phyloP scores from a whole-genome alignment of 2,329 filamentous ascomycete species.

The Mycosphaerella arachidis region DNA sequence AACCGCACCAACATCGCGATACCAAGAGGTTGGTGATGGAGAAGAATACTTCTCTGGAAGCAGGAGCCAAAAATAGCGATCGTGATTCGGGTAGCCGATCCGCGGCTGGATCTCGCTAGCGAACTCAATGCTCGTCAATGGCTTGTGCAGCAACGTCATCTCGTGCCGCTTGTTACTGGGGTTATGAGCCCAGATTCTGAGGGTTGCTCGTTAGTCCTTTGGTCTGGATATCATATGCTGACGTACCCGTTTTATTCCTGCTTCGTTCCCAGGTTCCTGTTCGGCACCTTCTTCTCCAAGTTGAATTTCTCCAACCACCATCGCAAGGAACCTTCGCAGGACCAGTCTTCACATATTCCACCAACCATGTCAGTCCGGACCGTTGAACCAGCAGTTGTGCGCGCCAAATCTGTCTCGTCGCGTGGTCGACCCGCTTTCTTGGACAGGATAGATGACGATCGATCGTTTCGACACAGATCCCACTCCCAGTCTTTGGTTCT shows the following conservation, averaged over 20 bases:
- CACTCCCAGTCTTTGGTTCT: slow-evolving; percentile 16
- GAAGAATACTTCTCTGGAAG: neutral
- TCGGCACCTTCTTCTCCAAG: neutral
- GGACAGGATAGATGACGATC: slow-evolving; percentile 1
- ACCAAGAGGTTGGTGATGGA: neutral
- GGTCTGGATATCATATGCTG: neutral
- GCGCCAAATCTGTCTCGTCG: neutral
- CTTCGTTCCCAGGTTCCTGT: neutral
- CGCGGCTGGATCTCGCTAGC: neutral
- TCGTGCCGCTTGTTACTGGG: neutral
- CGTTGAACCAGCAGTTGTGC: neutral
- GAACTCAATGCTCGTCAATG: neutral
- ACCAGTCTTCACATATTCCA: neutral
- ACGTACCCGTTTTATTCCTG: neutral
- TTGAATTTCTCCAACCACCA: neutral
- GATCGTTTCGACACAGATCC: slow-evolving; percentile 2
- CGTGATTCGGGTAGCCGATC: neutral
- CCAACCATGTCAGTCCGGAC: neutral
- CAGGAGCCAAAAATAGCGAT: neutral
- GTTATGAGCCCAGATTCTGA: neutral
- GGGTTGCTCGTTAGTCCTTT: neutral
- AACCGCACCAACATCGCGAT: neutral
- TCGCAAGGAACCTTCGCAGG: neutral
- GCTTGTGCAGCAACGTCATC: neutral
- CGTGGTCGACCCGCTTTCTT: neutral